These are phyloP conservation scores for Tulasnella sp. DNA, from an alignment of 768 basidiomycete genomes.

Conservation along the genomic window DNA sequence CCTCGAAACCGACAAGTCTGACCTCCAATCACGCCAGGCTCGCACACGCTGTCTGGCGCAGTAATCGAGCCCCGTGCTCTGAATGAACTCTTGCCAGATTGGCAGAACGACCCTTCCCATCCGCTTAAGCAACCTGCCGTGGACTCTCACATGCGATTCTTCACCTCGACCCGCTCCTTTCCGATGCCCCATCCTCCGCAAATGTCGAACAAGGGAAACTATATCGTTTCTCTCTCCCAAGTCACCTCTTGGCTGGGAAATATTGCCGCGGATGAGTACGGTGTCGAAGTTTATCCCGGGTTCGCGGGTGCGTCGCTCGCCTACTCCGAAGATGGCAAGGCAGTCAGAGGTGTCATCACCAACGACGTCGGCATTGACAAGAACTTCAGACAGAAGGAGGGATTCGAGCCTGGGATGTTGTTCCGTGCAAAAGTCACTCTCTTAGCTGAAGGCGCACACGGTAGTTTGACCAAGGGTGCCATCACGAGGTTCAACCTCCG, in stretches of 20 bases:
- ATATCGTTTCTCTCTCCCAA: conserved; percentile 79
- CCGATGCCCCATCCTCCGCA: conserved; percentile 95
- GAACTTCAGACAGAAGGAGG: conserved; percentile 64
- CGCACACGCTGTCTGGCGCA: conserved; percentile 92
- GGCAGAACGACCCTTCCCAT: conserved; percentile 53
- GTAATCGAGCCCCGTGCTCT: conserved; percentile 90
- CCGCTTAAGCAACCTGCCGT: conserved; percentile 76
- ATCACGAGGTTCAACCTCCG: conserved; percentile 68
- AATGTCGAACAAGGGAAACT: conserved; percentile 93
- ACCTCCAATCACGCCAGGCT: conserved; percentile 44
- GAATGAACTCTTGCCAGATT: conserved; percentile 82
- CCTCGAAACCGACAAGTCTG: not conserved
- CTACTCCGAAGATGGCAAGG: conserved; percentile 50
- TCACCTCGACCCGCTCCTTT: conserved; percentile 59
- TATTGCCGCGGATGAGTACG: conserved; percentile 69
- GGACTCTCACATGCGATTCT: conserved; percentile 74
- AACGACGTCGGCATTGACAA: conserved; percentile 91
- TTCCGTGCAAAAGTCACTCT: conserved; percentile 89
- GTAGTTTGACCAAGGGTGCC: conserved; percentile 74
- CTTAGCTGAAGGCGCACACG: conserved; percentile 92
- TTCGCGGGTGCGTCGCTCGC: conserved; percentile 87
- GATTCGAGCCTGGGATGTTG: conserved; percentile 93
- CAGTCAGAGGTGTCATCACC: conserved; percentile 74
- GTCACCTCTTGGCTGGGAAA: conserved; percentile 83
- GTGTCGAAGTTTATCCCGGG: conserved; percentile 94